phyloP scores from a whole-genome alignment of 805 yeast species.

The Sungouiozyma intestinalis region DNA sequence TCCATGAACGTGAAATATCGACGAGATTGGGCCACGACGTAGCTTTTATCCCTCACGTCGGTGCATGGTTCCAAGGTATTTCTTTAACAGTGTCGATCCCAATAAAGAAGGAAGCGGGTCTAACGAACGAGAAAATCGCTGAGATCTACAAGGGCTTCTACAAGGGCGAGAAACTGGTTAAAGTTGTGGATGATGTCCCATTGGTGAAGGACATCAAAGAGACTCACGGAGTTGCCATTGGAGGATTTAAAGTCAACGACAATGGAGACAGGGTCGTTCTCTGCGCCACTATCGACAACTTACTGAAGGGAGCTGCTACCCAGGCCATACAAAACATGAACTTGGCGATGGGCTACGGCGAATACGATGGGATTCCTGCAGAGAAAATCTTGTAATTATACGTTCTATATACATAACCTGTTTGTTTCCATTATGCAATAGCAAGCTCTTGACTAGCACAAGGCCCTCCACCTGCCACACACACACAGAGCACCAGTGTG shows the following conservation, averaged over 20 bases:
- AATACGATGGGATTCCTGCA: slow-evolving; percentile 89
- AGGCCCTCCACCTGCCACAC: not conserved
- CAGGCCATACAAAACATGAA: slow-evolving; percentile 96
- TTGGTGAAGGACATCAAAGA: slow-evolving; percentile 84
- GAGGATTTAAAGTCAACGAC: slow-evolving; percentile 91
- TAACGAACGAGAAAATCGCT: slow-evolving; percentile 59
- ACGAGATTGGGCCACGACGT: slow-evolving; percentile 65
- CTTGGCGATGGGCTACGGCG: slow-evolving; percentile 79
- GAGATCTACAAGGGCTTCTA: slow-evolving; percentile 80
- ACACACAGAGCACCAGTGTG: not conserved
- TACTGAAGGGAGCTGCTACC: slow-evolving; percentile 97
- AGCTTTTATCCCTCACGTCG: slow-evolving; percentile 95
- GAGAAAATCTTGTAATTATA: slow-evolving; percentile 35
- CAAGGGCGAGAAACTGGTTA: slow-evolving; percentile 74
- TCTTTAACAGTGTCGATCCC: slow-evolving; percentile 88
- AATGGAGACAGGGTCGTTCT: slow-evolving; percentile 84
- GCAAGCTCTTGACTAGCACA: too few relatives aligned
- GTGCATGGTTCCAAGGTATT: slow-evolving; percentile 99
- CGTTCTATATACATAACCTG: not conserved
- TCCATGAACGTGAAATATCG: slow-evolving; percentile 92
- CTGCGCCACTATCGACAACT: slow-evolving; percentile 90
- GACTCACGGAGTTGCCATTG: slow-evolving; percentile 89
- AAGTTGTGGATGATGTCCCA: slow-evolving; percentile 87
- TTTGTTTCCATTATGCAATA: too few relatives aligned
- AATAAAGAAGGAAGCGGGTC: slow-evolving; percentile 48